Evolutionary conservation across 305 asterid genomes (phyloP).

Genomic region (Fraxinus greggii): DNA sequence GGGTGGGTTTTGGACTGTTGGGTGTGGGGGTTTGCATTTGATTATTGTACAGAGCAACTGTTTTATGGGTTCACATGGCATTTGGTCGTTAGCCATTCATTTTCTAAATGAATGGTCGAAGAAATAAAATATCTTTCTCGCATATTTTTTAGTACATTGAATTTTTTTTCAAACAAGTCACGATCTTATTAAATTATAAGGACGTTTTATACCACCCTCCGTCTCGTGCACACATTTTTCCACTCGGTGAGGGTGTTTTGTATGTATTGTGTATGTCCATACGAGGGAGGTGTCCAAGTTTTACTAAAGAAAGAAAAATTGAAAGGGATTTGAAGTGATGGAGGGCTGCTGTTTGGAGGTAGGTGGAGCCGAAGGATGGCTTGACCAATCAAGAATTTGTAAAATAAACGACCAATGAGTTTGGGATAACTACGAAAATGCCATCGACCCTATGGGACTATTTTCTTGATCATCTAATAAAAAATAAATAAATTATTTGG

Average conservation of each 20-base stretch:
- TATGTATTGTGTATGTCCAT: neutral
- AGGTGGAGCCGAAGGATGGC: slow-evolving; percentile 43
- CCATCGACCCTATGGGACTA: neutral
- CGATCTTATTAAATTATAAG: neutral
- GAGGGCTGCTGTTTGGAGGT: slow-evolving; percentile 7
- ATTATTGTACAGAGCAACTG: neutral
- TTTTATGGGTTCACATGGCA: slow-evolving; percentile 26
- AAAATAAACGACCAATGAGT: neutral
- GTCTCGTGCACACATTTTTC: neutral
- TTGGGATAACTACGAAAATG: neutral
- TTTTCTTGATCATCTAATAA: neutral
- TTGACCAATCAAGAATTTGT: slow-evolving; percentile 24
- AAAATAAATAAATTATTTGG: no score
- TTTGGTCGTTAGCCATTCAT: slow-evolving; percentile 21
- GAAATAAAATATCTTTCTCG: neutral
- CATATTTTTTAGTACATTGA: neutral
- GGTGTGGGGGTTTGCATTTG: neutral
- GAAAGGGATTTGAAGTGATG: slow-evolving; percentile 7
- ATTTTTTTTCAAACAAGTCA: neutral
- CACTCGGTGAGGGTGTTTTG: slow-evolving; percentile 24
- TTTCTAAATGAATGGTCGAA: neutral
- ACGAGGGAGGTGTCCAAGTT: slow-evolving; percentile 19
- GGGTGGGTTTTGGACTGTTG: neutral
- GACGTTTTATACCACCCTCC: no score
- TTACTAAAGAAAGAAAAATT: slow-evolving; percentile 12